These are phyloP conservation scores for Lactifluus subvellereus DNA, from an alignment of 768 basidiomycete species.

Conservation along the genomic window DNA sequence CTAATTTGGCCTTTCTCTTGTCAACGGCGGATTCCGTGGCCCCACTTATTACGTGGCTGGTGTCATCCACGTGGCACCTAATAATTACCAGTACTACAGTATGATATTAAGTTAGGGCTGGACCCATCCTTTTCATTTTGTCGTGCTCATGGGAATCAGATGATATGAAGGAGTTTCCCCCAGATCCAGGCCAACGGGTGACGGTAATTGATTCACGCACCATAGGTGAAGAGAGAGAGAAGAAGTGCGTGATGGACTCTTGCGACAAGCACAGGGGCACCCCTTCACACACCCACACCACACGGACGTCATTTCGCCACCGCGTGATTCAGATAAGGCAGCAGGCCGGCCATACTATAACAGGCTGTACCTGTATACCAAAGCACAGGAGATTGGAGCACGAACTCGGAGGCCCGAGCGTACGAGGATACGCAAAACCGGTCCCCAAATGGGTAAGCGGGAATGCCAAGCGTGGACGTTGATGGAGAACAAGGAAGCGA, in stretches of 20 bases:
- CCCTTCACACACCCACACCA: neutral
- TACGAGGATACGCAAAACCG: neutral
- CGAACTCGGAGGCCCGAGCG: neutral
- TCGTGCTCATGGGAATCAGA: neutral
- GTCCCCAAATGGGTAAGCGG: neutral
- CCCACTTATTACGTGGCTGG: neutral
- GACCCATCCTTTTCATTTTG: neutral
- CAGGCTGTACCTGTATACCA: neutral
- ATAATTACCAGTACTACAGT: neutral
- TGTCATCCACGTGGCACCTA: neutral
- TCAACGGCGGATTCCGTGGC: neutral
- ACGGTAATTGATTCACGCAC: neutral
- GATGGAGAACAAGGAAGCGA: neutral
- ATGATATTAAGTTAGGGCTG: neutral
- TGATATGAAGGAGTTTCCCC: neutral
- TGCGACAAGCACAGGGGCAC: neutral
- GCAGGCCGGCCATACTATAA: constrained; percentile 5
- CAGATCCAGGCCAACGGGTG: neutral
- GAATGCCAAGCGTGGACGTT: neutral
- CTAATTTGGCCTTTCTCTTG: neutral
- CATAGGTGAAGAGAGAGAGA: neutral
- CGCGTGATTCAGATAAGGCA: neutral
- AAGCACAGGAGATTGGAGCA: neutral
- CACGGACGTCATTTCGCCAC: neutral
- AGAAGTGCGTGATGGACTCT: neutral